Evolutionary conservation across 2,329 filamentous ascomycete species (phyloP).

Genomic region (Endoconidiophora polonica): DNA sequence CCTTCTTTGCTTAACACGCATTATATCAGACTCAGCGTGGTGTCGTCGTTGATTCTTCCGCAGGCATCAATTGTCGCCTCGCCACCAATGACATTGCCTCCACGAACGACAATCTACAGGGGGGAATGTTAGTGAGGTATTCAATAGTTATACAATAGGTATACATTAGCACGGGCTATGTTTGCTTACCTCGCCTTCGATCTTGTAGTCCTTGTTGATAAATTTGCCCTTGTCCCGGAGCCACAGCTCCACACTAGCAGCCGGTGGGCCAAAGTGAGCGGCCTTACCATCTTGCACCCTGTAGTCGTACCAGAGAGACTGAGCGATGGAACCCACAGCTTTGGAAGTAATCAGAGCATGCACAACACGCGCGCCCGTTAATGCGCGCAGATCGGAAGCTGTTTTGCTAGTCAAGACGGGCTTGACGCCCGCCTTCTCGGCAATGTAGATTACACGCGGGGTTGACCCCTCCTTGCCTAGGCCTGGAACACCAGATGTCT

Average conservation of each 20-base stretch:
- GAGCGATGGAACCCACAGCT: slow-evolving; percentile 78
- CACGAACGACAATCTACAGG: not conserved
- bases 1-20: too few relatives aligned
- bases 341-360: slow-evolving; percentile 70
- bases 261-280: slow-evolving; percentile 66
- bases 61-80: not conserved
- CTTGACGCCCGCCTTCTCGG: slow-evolving; percentile 53
- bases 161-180: not conserved
- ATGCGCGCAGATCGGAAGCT: slow-evolving; percentile 67
- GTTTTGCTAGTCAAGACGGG: slow-evolving; percentile 47
- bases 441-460: slow-evolving; percentile 65
- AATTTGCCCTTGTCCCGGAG: slow-evolving; percentile 44
- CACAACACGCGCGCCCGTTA: slow-evolving; percentile 61
- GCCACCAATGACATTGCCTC: not conserved
- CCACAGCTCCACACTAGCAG: slow-evolving; percentile 65
- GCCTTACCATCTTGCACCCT: slow-evolving; percentile 30
- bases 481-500: slow-evolving; percentile 39
- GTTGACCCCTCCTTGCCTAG: slow-evolving; percentile 43
- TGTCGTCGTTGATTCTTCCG: too few relatives aligned
- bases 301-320: slow-evolving; percentile 82
- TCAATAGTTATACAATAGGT: not conserved
- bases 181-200: slow-evolving; percentile 42
- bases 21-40: not conserved
- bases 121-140: not conserved
- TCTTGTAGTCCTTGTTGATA: slow-evolving; percentile 46